These are phyloP conservation scores for Akanthomyces dipterigenus DNA, from an alignment of 2,329 filamentous ascomycete genomes.

Conservation along the genomic window DNA sequence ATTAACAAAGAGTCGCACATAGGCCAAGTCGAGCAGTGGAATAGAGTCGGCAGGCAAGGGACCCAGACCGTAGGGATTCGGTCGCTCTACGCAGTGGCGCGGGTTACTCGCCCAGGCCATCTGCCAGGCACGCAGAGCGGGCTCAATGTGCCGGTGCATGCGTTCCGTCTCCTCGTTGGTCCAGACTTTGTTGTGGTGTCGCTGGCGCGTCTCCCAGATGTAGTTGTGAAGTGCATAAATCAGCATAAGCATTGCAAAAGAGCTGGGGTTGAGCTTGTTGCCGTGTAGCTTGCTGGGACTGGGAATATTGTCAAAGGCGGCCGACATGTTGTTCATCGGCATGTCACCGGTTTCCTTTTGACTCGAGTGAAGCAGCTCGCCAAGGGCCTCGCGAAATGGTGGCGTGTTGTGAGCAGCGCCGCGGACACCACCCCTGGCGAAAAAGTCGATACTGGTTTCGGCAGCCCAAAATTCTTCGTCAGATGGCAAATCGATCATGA, in stretches of 20 bases:
- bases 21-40: constrained; percentile 83
- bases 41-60: constrained; percentile 87
- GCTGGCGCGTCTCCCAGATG: constrained; percentile 93
- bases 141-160: constrained; percentile 93
- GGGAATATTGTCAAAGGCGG: constrained; percentile 14
- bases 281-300: constrained; percentile 42
- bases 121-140: constrained; percentile 90
- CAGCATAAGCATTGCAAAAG: constrained; percentile 83
- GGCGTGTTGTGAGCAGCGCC: constrained; percentile 63
- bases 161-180: constrained; percentile 88
- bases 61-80: constrained; percentile 74
- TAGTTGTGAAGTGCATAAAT: constrained; percentile 97
- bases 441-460: constrained; percentile 75
- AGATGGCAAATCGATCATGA: constrained; percentile 80
- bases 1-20: constrained; percentile 87
- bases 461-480: constrained; percentile 88
- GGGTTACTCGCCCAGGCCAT: constrained; percentile 84
- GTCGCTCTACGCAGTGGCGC: constrained; percentile 74
- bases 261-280: constrained; percentile 71
- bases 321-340: constrained; percentile 26
- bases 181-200: constrained; percentile 84
- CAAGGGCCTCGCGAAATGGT: constrained; percentile 77
- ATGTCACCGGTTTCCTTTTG: constrained; percentile 48
- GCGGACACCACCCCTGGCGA: constrained; percentile 64
- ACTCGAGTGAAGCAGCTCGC: constrained; percentile 72